phyloP scores from a whole-genome alignment of 2,329 filamentous ascomycete species.

The Podosphaera fusca region DNA sequence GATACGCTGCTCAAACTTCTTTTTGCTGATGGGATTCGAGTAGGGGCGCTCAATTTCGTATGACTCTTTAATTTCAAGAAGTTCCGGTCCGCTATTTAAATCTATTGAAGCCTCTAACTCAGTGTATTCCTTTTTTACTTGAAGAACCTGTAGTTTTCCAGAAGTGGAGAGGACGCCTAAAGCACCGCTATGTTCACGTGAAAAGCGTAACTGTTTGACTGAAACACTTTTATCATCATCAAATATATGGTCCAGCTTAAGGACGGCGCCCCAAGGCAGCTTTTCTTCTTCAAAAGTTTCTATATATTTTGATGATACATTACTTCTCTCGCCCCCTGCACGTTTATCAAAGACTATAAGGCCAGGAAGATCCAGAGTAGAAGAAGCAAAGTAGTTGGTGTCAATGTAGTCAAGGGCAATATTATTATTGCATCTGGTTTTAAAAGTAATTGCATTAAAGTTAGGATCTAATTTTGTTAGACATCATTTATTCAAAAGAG shows the following conservation, averaged over 20 bases:
- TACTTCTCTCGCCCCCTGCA: conserved; percentile 24
- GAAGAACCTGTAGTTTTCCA: conserved; percentile 37
- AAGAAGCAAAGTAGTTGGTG: conserved; percentile 66
- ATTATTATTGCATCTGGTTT: conserved; percentile 45
- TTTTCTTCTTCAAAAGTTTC: conserved; percentile 37
- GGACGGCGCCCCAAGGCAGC: conserved; percentile 36
- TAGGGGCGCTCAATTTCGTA: conserved; percentile 39
- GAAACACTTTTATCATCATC: conserved; percentile 30
- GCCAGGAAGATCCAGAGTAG: conserved; percentile 48
- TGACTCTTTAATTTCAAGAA: conserved; percentile 34
- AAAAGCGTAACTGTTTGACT: conserved; percentile 39
- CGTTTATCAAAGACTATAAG: conserved; percentile 62
- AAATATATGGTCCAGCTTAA: conserved; percentile 33
- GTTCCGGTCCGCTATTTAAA: conserved; percentile 30
- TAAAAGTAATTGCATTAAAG: conserved; percentile 31
- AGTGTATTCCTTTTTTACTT: conserved; percentile 31
- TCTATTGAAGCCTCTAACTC: conserved; percentile 20
- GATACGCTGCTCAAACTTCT: conserved; percentile 28
- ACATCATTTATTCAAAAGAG: not conserved
- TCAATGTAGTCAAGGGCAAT: conserved; percentile 59
- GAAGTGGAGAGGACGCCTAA: conserved; percentile 37
- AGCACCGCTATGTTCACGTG: conserved; percentile 35
- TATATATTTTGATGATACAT: conserved; percentile 30
- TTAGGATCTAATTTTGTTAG: conserved; percentile 22
- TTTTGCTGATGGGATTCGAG: conserved; percentile 23